These are phyloP conservation scores for Globisporangium sylvaticum DNA, from an alignment of 352 stramenopile species.

Conservation along the genomic window DNA sequence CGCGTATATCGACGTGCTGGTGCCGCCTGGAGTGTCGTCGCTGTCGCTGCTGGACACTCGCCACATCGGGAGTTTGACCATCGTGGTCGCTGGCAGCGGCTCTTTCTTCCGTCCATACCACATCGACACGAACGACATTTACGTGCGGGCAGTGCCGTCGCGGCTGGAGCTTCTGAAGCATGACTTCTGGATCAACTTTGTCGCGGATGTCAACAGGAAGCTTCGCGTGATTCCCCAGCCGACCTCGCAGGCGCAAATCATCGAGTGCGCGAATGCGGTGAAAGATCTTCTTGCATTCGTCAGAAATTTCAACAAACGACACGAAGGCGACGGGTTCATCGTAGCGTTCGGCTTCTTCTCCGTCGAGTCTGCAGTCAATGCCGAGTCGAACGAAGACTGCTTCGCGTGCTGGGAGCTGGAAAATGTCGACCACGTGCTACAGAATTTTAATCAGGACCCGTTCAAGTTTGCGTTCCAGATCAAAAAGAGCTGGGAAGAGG, in stretches of 20 bases:
- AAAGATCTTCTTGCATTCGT: constrained; percentile 46
- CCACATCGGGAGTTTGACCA: constrained; percentile 21
- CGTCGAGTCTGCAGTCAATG: constrained; percentile 19
- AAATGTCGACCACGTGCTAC: constrained; percentile 28
- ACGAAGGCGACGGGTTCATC: constrained; percentile 47
- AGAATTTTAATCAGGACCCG: constrained; percentile 31
- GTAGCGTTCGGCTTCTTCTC: constrained; percentile 62
- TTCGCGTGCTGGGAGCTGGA: constrained; percentile 29
- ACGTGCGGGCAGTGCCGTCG: constrained; percentile 68
- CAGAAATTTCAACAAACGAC: constrained; percentile 49
- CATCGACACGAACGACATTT: constrained; percentile 81
- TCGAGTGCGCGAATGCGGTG: constrained; percentile 26
- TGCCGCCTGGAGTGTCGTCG: constrained; percentile 26
- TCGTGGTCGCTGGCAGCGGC: constrained; percentile 67
- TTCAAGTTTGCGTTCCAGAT: constrained; percentile 75
- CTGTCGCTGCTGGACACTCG: constrained; percentile 15
- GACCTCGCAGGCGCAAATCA: constrained; percentile 32
- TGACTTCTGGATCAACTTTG: constrained; percentile 83
- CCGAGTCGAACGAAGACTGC: constrained; percentile 39
- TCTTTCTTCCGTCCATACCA: constrained; percentile 81
- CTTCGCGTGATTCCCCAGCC: constrained; percentile 64
- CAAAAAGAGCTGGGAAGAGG: constrained; percentile 18
- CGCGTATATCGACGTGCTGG: constrained; percentile 76
- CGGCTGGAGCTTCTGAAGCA: constrained; percentile 68
- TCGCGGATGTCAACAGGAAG: constrained; percentile 64